Conservation (phyloP, 140 eudicot genomes). For the Stevia rebaudiana region DNA sequence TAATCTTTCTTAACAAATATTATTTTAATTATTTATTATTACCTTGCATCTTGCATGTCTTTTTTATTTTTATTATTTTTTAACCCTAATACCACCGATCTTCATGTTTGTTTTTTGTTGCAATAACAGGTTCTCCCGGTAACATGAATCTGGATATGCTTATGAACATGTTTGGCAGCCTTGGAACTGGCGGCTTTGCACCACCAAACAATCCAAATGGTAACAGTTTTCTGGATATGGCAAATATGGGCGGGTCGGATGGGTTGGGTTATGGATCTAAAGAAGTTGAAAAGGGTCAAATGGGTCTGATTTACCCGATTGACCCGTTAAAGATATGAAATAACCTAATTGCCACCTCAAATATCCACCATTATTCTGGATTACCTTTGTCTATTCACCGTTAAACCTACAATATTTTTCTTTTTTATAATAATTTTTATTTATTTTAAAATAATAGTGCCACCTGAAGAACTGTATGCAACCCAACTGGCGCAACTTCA, state of each 20-base stretch:
- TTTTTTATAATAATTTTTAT: no score
- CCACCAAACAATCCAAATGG: slow-evolving; percentile 45
- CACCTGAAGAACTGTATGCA: slow-evolving; percentile 71
- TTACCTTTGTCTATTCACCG: background rate
- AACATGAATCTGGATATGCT: slow-evolving; percentile 57
- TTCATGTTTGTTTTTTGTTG: background rate
- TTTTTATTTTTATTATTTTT: background rate
- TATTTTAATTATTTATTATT: no score
- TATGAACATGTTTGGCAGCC: slow-evolving; percentile 84
- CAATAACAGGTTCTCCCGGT: slow-evolving; percentile 37
- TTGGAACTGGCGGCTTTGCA: slow-evolving; percentile 53
- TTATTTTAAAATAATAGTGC: slow-evolving; percentile 36
- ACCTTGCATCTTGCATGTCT: background rate
- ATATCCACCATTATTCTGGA: slow-evolving; percentile 4
- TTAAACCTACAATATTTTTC: background rate
- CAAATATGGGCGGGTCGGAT: slow-evolving; percentile 2
- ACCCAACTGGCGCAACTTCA: slow-evolving; percentile 66
- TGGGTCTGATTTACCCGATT: background rate
- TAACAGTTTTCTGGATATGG: slow-evolving; percentile 7
- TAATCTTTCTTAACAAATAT: no score
- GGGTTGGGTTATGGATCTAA: background rate
- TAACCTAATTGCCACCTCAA: slow-evolving; percentile 1
- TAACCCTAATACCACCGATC: background rate
- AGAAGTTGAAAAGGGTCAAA: background rate
- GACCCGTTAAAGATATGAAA: background rate